phyloP scores from a whole-genome alignment of 768 basidiomycete species.

The Xerocomellus intermedius region DNA sequence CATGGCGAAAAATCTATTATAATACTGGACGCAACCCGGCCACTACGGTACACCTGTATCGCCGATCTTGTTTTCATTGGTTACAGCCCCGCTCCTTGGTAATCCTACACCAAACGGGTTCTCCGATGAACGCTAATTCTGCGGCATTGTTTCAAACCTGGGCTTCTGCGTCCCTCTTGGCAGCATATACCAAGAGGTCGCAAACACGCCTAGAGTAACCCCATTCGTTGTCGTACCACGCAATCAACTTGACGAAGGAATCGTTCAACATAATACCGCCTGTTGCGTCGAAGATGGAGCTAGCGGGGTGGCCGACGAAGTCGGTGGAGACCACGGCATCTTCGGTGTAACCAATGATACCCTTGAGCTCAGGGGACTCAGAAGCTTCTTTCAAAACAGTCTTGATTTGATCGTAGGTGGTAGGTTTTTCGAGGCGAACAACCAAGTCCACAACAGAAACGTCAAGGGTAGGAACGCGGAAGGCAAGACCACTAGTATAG shows the following conservation, averaged over 20 bases:
- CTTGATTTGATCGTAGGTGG: slow-evolving; percentile 93
- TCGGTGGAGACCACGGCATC: slow-evolving; percentile 93
- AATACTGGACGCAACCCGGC: background rate
- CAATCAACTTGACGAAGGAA: slow-evolving; percentile 94
- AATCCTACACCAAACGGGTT: slow-evolving; percentile 15
- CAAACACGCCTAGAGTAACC: slow-evolving; percentile 92
- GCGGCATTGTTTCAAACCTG: slow-evolving; percentile 9
- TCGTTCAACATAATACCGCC: slow-evolving; percentile 92
- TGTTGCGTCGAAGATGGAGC: slow-evolving; percentile 90
- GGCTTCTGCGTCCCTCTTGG: slow-evolving; percentile 60
- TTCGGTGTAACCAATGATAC: slow-evolving; percentile 88
- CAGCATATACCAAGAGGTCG: slow-evolving; percentile 82
- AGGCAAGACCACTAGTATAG: slow-evolving; percentile 71
- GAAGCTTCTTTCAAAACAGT: slow-evolving; percentile 75
- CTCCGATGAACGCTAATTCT: background rate
- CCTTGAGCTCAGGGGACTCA: slow-evolving; percentile 57
- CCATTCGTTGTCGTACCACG: slow-evolving; percentile 97
- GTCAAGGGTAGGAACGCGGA: slow-evolving; percentile 96
- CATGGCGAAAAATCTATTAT: slow-evolving; percentile 7
- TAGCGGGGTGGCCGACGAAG: slow-evolving; percentile 75
- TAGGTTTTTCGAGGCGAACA: slow-evolving; percentile 82
- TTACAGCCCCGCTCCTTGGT: background rate
- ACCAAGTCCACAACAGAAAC: slow-evolving; percentile 99
- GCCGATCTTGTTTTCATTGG: background rate
- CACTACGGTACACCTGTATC: slow-evolving; percentile 14